Base-by-base conservation (phyloP, 768 basidiomycete genomes). In the Leccinum olivaceopallidum region DNA sequence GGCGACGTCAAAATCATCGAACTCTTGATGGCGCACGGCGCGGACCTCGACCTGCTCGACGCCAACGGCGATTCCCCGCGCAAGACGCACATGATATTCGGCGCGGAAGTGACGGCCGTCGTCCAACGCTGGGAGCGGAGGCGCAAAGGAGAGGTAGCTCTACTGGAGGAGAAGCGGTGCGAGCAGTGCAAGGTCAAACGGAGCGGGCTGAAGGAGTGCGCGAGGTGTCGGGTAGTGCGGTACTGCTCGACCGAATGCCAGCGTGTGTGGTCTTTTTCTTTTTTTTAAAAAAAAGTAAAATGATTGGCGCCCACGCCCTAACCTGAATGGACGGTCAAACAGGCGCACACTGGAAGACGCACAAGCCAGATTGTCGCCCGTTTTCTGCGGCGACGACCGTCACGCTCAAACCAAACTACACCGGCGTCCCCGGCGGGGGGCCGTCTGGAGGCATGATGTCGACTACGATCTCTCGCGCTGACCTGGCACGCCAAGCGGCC, bases 221-320 rank as follows among this genome's bases (percentile, higher is more conserved):
- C 70, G 4, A 71, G 73, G 30, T 86, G 85, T 53, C 76, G 75
- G 16, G 67, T 80, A 1, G 76, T 73, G 5, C 70, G 79, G 24
- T 87, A 87, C 61, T 87, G 85, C 58, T 84, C 83, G 6, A 63
- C 71, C 2, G 79, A 78, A 34, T 85, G 86, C 61, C 86, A 86
- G 70, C 72, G 85, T 83, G 65, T 4, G 82, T 72, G 20, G 18
- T 52, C 34, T 22, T 37, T 24, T 16, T 36, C 4, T 2, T 4
- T 10, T 7, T 30, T 7, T 42, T 16, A n/a, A n/a, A n/a, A n/a
- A n/a, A n/a, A 47, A 47, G 18, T n/a, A 44, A n/a, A 10, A n/a
- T 47, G 20, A 47, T 20, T 44, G 44, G n/a, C 10, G 37, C 54
- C 20, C 39, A 30, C 26, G 39, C n/a, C 8, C 44, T 47, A 30